A percentile compares a stretch with the other conserved stretches of the same genome.
Conservation (phyloP, 805 yeast genomes). For the Blastobotrys chiropterorum region DNA sequence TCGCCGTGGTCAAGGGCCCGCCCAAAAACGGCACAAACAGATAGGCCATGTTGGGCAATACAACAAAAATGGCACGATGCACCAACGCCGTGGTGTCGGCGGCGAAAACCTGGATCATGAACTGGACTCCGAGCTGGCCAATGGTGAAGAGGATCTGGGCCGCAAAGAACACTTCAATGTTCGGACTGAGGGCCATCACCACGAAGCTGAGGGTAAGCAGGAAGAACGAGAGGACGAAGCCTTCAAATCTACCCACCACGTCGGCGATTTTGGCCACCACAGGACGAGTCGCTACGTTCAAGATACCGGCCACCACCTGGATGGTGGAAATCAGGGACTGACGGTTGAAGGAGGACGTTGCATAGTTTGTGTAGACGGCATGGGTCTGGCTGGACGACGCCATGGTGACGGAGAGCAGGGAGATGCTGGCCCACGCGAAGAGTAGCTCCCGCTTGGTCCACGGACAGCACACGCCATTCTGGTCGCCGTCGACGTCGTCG, state of each 20-base stretch:
- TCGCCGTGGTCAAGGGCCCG: slow-evolving; percentile 24
- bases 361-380: slow-evolving; percentile 29
- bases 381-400: slow-evolving; percentile 8
- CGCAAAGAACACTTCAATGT: slow-evolving; percentile 33
- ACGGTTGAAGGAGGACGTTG: slow-evolving; percentile 35
- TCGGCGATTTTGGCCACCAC: slow-evolving; percentile 39
- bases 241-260: slow-evolving; percentile 37
- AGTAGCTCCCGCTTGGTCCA: slow-evolving; percentile 10
- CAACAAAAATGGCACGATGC: slow-evolving; percentile 34
- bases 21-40: slow-evolving; percentile 38
- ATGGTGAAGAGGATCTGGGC: slow-evolving; percentile 35
- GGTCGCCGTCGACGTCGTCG: neutral
- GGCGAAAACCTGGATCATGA: slow-evolving; percentile 32
- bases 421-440: slow-evolving; percentile 10
- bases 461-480: neutral
- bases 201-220: slow-evolving; percentile 25
- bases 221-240: slow-evolving; percentile 30
- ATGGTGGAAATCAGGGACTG: slow-evolving; percentile 38
- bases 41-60: slow-evolving; percentile 34
- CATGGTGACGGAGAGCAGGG: slow-evolving; percentile 9
- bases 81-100: slow-evolving; percentile 36
- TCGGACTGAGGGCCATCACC: slow-evolving; percentile 33
- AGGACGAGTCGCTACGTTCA: slow-evolving; percentile 36
- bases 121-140: slow-evolving; percentile 35
- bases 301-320: slow-evolving; percentile 36